Evolutionary conservation across 1,284 basidiomycete genomes (phyloP), one percentile per base, ranked within the genome.

Genomic region (Coriolopsis trogii): DNA sequence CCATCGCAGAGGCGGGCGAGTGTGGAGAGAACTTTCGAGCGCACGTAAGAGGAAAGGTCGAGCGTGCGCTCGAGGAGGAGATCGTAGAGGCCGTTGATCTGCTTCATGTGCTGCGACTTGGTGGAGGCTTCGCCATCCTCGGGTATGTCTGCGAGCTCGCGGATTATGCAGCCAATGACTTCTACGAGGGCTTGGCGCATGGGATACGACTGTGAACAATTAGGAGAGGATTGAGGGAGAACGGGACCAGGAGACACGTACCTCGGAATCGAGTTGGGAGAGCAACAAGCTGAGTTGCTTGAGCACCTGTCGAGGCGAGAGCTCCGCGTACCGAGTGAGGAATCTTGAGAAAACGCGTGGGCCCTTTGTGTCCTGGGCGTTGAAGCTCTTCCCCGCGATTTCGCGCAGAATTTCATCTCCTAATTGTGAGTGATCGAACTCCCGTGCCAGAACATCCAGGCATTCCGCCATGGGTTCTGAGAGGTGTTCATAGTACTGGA

Each of bases 401-500:
- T 96, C 92, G 16, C 92, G 81, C 12, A 98, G 76, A 28, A 98
- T 81, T 58, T 98, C 94, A 62, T 98, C 95, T 0, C 88, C 91
- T 5, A 98, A 80, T 66, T 95, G 92, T 4, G 86, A 77, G 61
- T 95, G 86, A 70, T 98, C 95, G 64, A 91, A 98, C 51, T 97
- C 91, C 59, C 87, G 87, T 15, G 88, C 82, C 39, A 98, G 80
- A 37, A 89, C 75, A 25, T 84, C 79, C 7, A 98, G 79, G 30
- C 93, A 86, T 61, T 98, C 95, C 0, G 95, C 95, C 87, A 98
- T 92, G 0, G 91, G 87, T 65, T 98, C 95, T 0, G 91, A 85
- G 24, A 98, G 82, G 67, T 98, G 95, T 63, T 99, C 96, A 63
- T 89, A 93, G 71, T 96, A 97, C 55, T 96, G 94, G 12, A 99